These are phyloP conservation scores for Meredithiella fracta DNA, from an alignment of 2,329 filamentous ascomycete genomes.

Conservation along the genomic window DNA sequence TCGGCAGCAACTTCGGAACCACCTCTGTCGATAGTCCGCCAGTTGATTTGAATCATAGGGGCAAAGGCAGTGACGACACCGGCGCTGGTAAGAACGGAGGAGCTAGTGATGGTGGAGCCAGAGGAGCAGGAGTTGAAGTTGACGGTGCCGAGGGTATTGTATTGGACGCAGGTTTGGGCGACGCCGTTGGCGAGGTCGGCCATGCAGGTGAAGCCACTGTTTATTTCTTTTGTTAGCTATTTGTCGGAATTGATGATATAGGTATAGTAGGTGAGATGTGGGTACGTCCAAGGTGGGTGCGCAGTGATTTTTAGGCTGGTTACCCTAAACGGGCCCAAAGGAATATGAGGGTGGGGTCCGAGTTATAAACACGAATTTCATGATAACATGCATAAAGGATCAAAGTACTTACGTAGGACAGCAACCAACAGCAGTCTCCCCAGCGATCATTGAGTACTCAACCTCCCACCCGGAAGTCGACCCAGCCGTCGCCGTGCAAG, in stretches of 20 bases:
- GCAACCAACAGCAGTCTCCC: conserved; percentile 22
- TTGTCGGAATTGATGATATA: background rate
- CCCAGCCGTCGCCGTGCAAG: conserved; percentile 20
- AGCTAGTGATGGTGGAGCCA: conserved; percentile 6
- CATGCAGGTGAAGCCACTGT: conserved; percentile 16
- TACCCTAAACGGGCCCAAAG: background rate
- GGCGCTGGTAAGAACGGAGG: conserved; percentile 7
- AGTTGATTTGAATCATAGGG: conserved; percentile 21
- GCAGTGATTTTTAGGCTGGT: background rate
- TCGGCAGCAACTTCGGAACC: conserved; percentile 13
- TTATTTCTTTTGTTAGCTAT: background rate
- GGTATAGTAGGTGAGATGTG: background rate
- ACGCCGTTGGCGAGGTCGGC: conserved; percentile 16
- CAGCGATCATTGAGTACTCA: conserved; percentile 18
- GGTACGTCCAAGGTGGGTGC: background rate
- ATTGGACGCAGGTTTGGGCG: conserved; percentile 14
- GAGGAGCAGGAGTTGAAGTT: conserved; percentile 12
- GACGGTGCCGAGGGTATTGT: conserved; percentile 15
- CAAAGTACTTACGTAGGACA: conserved; percentile 19
- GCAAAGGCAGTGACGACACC: conserved; percentile 14
- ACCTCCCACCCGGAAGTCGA: conserved; percentile 18
- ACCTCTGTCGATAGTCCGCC: conserved; percentile 17
- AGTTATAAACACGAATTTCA: background rate
- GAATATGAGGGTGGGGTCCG: background rate
- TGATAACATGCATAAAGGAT: background rate